Conservation (phyloP, 768 basidiomycete species). For the Termitomyces sp. region DNA sequence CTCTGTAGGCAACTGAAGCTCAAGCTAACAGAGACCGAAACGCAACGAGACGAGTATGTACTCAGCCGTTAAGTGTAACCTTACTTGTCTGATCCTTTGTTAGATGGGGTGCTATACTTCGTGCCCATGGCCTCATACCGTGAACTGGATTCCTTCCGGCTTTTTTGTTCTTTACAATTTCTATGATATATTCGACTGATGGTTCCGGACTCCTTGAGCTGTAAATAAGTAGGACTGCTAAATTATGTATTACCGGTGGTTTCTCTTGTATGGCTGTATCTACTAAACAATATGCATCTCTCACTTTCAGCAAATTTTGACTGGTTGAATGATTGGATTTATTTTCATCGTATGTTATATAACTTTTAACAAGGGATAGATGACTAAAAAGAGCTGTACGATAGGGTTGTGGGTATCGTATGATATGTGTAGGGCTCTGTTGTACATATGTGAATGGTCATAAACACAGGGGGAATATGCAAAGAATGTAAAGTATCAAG, state of each 20-base stretch:
- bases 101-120: conserved; percentile 69
- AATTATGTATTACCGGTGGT: conserved; percentile 14
- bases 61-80: neutral
- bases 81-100: conserved; percentile 11
- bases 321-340: conserved; percentile 2
- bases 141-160: conserved; percentile 8
- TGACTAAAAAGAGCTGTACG: conserved; percentile 12
- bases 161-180: neutral
- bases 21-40: conserved; percentile 64
- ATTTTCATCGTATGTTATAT: neutral
- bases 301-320: neutral
- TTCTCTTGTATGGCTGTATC: conserved; percentile 15
- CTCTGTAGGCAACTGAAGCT: conserved; percentile 60
- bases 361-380: neutral
- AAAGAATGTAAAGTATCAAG: conserved; percentile 13
- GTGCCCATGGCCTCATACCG: conserved; percentile 42
- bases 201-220: conserved; percentile 8
- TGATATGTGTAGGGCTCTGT: conserved; percentile 11
- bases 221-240: neutral
- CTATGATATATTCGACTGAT: conserved; percentile 8
- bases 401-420: conserved; percentile 17
- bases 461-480: neutral
- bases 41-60: conserved; percentile 78
- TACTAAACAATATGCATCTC: conserved; percentile 4
- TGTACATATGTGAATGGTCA: conserved; percentile 13